Conservation (phyloP, 805 yeast species). For the Kodamaea neixiangensis region DNA sequence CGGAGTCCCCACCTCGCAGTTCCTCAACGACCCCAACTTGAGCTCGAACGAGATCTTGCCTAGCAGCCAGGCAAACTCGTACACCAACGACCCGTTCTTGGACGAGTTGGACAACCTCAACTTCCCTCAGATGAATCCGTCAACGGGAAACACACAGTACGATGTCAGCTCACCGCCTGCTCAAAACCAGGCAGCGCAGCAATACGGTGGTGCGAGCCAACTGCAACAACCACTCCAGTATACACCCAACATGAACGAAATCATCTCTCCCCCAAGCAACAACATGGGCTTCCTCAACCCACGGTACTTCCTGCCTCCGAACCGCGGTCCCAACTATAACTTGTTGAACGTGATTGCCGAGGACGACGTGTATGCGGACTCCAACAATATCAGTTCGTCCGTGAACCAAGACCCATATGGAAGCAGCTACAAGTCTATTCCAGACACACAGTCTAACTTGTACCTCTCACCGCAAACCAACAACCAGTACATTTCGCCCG, state of each 20-base stretch:
- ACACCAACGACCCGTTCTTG: constrained; percentile 32
- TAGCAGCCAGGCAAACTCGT: constrained; percentile 14
- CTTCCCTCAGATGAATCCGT: constrained; percentile 14
- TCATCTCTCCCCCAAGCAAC: constrained; percentile 35
- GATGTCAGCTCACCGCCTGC: constrained; percentile 3
- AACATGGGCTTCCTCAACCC: constrained; percentile 29
- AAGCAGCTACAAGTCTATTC: constrained; percentile 13
- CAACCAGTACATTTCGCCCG: constrained; percentile 34
- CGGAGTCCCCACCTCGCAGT: neutral
- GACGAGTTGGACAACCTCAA: constrained; percentile 29
- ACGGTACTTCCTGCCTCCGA: constrained; percentile 44
- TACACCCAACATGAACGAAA: constrained; percentile 35
- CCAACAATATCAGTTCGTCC: constrained; percentile 34
- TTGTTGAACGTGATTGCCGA: constrained; percentile 37
- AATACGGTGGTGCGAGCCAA: too few species aligned
- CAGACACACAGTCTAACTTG: constrained; percentile 27
- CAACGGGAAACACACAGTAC: neutral
- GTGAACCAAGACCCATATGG: constrained; percentile 16
- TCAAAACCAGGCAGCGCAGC: neutral
- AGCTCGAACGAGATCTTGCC: constrained; percentile 2
- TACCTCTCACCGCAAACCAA: constrained; percentile 38
- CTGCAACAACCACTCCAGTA: constrained; percentile 13
- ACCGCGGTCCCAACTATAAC: constrained; percentile 23
- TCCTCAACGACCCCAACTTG: constrained; percentile 2
- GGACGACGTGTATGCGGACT: constrained; percentile 17